Evolutionary conservation across 768 basidiomycete species (phyloP).

Genomic region (Heimioporus sp.): DNA sequence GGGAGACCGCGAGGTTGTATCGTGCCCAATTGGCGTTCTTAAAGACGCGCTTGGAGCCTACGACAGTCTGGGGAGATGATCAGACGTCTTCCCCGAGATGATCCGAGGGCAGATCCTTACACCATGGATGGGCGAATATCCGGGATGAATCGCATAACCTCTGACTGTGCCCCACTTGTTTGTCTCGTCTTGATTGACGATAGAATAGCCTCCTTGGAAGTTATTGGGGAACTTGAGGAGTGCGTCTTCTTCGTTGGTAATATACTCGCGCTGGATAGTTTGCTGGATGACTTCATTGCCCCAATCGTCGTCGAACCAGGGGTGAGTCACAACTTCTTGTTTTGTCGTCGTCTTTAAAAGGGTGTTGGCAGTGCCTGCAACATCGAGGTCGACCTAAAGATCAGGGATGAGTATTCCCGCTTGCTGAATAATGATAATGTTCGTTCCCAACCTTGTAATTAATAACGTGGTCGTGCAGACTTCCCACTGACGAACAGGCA

Average conservation of each 20-base stretch:
- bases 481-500: conserved; percentile 47
- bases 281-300: conserved; percentile 54
- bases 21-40: conserved; percentile 68
- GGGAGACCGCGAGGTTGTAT: conserved; percentile 57
- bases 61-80: conserved; percentile 41
- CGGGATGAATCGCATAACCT: conserved; percentile 63
- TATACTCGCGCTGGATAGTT: conserved; percentile 45
- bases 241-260: conserved; percentile 51
- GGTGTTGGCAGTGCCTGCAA: conserved; percentile 58
- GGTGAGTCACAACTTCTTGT: conserved; percentile 46
- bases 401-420: conserved; percentile 1
- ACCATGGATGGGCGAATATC: conserved; percentile 50
- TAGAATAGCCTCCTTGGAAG: conserved; percentile 54
- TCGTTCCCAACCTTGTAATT: conserved; percentile 48
- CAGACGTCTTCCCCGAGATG: background rate
- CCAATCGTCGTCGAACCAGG: conserved; percentile 62
- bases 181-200: conserved; percentile 51
- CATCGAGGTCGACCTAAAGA: conserved; percentile 57
- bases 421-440: background rate
- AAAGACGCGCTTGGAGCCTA: conserved; percentile 56
- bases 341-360: conserved; percentile 49
- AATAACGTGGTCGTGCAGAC: conserved; percentile 66
- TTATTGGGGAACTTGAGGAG: conserved; percentile 51
- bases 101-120: conserved; percentile 23
- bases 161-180: conserved; percentile 59